These are phyloP conservation scores for Eurotiales sp. DNA, from an alignment of 2,329 filamentous ascomycete genomes.

Conservation along the genomic window DNA sequence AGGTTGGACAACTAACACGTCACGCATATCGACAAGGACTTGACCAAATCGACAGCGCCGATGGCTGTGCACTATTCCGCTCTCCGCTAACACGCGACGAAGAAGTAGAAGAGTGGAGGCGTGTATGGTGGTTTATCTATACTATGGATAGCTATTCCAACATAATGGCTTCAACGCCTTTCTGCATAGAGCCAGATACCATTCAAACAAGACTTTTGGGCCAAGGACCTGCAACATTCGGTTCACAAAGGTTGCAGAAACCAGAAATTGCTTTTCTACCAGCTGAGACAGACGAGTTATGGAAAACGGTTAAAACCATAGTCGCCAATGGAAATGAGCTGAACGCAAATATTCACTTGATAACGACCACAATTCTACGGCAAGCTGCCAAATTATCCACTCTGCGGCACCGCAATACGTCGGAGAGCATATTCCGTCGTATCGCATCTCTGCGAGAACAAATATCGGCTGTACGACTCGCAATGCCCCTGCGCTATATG, in stretches of 20 bases:
- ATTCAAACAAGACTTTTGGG: too few species aligned
- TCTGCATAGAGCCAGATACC: neutral
- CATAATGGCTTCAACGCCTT: slow-evolving; percentile 20
- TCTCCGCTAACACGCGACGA: too few species aligned
- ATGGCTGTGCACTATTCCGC: slow-evolving; percentile 20
- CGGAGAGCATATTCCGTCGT: neutral
- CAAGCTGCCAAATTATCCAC: too few species aligned
- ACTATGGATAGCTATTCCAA: slow-evolving; percentile 36
- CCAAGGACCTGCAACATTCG: too few species aligned
- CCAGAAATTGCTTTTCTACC: too few species aligned
- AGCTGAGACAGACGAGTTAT: too few species aligned
- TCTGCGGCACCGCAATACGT: too few species aligned
- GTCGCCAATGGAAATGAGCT: too few species aligned
- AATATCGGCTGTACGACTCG: neutral
- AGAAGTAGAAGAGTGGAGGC: slow-evolving; percentile 35
- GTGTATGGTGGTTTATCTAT: slow-evolving; percentile 36
- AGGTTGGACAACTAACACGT: slow-evolving; percentile 30
- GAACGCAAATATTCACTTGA: too few species aligned
- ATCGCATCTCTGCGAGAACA: slow-evolving; percentile 1
- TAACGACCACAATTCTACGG: too few species aligned
- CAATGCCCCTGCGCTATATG: neutral
- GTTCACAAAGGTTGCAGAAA: neutral
- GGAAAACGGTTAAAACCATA: too few species aligned
- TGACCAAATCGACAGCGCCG: slow-evolving; percentile 33
- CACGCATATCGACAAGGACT: slow-evolving; percentile 32